Evolutionary conservation across 106 monocot genomes (phyloP), one percentile per base, ranked within the genome.

Genomic region (Vanilla planifolia): DNA sequence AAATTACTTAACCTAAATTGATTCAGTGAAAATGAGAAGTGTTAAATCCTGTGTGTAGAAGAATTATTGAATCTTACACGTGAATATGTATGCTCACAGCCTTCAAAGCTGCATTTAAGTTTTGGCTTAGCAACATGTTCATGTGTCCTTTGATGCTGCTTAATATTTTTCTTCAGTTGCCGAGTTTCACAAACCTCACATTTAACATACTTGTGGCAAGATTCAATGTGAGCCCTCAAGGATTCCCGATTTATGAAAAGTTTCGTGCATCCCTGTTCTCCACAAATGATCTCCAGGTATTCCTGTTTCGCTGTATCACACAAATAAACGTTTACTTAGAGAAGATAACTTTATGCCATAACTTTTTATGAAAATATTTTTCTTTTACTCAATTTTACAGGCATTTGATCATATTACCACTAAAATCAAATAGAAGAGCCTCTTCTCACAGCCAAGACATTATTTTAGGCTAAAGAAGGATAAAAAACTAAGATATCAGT

Each of bases 81-180:
- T 63, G 83, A 73, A 48, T 86, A 96, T 23, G 76, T 37, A 50
- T 68, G 71, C 9, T 67, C 60, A 64, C 95, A 96, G 43, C 71
- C 74, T 61, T 56, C 29, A 35, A 84, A 84, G 27, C 52, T 70
- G 69, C 95, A 90, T 43, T 74, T 79, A 14, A 87, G 60, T 64
- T 47, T 83, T 64, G 72, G 69, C 51, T 50, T 6, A 5, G 16
- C 40, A 58, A 32, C 6, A 23, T 24, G 71, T 61, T 77, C 81
- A 73, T 96, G 95, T 9, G 23, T 43, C 1, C 76, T 78, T 5
- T 51, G 40, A 43, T 96, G 95, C 2, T 90, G 73, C 55, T 87
- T 84, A 32, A 96, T 34, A 40, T 96, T 90, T 48, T 91, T 90
- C 69, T 71, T 96, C 15, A 87, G 69, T 46, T 96, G 90, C 59